These are phyloP conservation scores for Aspergillus chevalieri DNA, from an alignment of 2,329 filamentous ascomycete genomes.

Conservation along the genomic window DNA sequence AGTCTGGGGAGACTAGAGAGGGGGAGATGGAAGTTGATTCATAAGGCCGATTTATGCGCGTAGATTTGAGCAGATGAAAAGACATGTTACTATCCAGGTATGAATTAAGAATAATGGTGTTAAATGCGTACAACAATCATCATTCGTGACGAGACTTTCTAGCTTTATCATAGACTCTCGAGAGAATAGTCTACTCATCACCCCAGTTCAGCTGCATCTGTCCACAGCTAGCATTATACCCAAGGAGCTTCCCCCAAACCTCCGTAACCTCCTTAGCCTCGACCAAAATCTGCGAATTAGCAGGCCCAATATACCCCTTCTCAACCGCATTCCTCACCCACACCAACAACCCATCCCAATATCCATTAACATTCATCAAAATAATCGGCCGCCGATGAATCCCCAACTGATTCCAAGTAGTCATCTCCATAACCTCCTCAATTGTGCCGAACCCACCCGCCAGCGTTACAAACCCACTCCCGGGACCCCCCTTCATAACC, in stretches of 20 bases:
- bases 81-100: constrained; percentile 6
- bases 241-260: constrained; percentile 62
- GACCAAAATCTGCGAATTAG: constrained; percentile 69
- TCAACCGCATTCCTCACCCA: constrained; percentile 74
- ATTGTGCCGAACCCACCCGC: constrained; percentile 89
- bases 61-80: constrained; percentile 20
- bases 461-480: constrained; percentile 83
- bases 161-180: neutral
- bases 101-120: constrained; percentile 4
- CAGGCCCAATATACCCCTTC: constrained; percentile 67
- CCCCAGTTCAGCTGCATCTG: constrained; percentile 80
- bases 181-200: constrained; percentile 45
- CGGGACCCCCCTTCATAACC: constrained; percentile 72
- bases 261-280: constrained; percentile 68
- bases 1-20: constrained; percentile 35
- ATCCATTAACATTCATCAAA: constrained; percentile 80
- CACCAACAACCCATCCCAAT: constrained; percentile 78
- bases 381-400: constrained; percentile 79
- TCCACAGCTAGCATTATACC: constrained; percentile 70
- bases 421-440: constrained; percentile 94
- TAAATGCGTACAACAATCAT: neutral
- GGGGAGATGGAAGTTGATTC: constrained; percentile 54
- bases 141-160: neutral
- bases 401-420: constrained; percentile 89
- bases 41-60: constrained; percentile 26